A percentile compares a stretch with the other conserved stretches of the same genome.
Conservation (phyloP, 2,329 filamentous ascomycete species). For the Aspergillus sojae region DNA sequence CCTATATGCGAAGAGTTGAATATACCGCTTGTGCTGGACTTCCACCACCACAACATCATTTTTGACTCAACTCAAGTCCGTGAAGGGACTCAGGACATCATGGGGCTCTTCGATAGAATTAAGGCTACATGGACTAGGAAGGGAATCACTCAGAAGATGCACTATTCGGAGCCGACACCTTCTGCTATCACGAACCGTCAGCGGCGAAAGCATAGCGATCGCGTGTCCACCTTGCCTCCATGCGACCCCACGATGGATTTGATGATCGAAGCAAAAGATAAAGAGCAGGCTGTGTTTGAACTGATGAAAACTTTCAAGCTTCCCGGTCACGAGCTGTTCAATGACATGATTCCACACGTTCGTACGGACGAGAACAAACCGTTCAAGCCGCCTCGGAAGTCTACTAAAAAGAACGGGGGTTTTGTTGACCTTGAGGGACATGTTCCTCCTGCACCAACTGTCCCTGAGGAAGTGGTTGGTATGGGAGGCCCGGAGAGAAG, state of each 20-base stretch:
- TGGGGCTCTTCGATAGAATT: constrained; percentile 74
- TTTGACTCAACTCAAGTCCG: constrained; percentile 74
- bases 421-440: constrained; percentile 46
- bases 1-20: constrained; percentile 92
- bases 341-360: constrained; percentile 75
- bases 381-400: constrained; percentile 51
- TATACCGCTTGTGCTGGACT: constrained; percentile 90
- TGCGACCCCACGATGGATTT: constrained; percentile 84
- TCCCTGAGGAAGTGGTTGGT: constrained; percentile 70
- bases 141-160: constrained; percentile 90
- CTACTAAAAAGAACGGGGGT: constrained; percentile 47
- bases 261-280: constrained; percentile 99
- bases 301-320: constrained; percentile 87
- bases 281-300: constrained; percentile 94
- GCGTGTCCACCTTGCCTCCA: constrained; percentile 78
- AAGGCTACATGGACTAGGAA: constrained; percentile 82
- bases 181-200: constrained; percentile 77
- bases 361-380: constrained; percentile 73
- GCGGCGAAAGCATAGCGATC: constrained; percentile 79
- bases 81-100: constrained; percentile 83
- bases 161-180: constrained; percentile 82
- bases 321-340: constrained; percentile 74
- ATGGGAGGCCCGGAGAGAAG: constrained; percentile 84
- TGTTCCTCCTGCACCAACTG: constrained; percentile 46
- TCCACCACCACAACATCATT: constrained; percentile 92